phyloP scores from a whole-genome alignment of 23 red algal genomes.

The Pyropia yezoensis region DNA sequence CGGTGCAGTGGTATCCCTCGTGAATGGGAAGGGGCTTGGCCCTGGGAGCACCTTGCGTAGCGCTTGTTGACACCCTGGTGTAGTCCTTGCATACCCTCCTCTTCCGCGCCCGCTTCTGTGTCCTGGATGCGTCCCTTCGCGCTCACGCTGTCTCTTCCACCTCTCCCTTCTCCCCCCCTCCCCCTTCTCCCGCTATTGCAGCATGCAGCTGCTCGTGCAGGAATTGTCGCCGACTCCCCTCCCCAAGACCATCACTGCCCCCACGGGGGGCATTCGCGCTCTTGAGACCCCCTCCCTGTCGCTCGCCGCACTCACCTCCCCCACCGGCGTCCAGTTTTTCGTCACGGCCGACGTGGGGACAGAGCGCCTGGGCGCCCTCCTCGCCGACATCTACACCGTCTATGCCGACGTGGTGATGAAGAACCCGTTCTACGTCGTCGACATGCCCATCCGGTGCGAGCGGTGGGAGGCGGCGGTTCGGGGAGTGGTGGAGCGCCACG shows the following conservation, averaged over 20 bases:
- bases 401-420: constrained; percentile 99
- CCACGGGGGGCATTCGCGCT: constrained; percentile 41
- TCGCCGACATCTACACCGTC: constrained; percentile 66
- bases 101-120: too few relatives aligned
- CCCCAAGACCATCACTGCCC: constrained; percentile 22
- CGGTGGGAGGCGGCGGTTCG: constrained; percentile 58
- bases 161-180: not conserved
- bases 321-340: constrained; percentile 87
- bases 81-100: too few relatives aligned
- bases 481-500: constrained; percentile 59
- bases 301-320: constrained; percentile 61
- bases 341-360: constrained; percentile 61
- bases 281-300: constrained; percentile 65
- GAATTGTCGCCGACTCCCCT: constrained; percentile 70
- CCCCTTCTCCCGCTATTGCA: not conserved
- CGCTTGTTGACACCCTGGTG: too few relatives aligned
- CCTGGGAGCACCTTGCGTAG: too few relatives aligned
- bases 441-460: constrained; percentile 95
- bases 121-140: too few relatives aligned
- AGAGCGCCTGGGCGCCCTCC: constrained; percentile 40
- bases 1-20: too few relatives aligned
- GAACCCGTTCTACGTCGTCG: constrained; percentile 97
- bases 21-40: too few relatives aligned
- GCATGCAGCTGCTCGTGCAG: constrained; percentile 85
- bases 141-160: not conserved